Evolutionary conservation across 2,329 filamentous ascomycete genomes (phyloP), one percentile per base, ranked within the genome.

Genomic region (Cadophora sp.): DNA sequence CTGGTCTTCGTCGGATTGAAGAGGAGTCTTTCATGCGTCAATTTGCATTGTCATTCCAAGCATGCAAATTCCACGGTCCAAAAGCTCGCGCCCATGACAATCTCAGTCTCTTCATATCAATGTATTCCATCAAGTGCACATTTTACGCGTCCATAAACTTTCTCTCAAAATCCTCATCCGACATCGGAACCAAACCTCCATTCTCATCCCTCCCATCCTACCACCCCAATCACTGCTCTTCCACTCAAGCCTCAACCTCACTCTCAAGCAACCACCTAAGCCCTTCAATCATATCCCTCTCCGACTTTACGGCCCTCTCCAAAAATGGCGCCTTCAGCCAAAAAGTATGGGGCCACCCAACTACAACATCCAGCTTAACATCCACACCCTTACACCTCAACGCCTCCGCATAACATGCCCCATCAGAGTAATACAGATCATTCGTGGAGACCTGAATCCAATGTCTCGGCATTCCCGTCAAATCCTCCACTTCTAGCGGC

Each of bases 361-460:
- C 67, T 33, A 83, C 77, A 1, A 84, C 77, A 69, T 82, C 79
- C 7, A 83, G 72, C 65, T 73, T 77, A 0, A 84, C 80, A 14
- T 80, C 77, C 0, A 80, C 77, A 13, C 80, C 81, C 4, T 76
- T 78, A 14, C 77, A 73, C 48, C 73, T 76, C 66, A 85, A 72
- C 3, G 78, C 73, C 72, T 80, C 80, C 4, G 80, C 83, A 71
- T 84, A 84, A 69, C 83, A 85, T 9, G 83, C 68, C 11, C 83
- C 83, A 72, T 85, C 83, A 22, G 81, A 83, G 73, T 84, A 85
- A 67, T 84, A 78, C 48, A 80, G 79, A 68, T 86, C 83, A 62
- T 85, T 85, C 9, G 81, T 82, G 66, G 80, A 81, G 4, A 84
- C 74, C 75, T 85, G 83, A 18, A 85, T 78, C 79, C 81, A 85